Percentiles rank a stretch among this genome's conserved stretches.
Conservation (phyloP, 179 eudicot genomes). For the Drosera spatulata region DNA sequence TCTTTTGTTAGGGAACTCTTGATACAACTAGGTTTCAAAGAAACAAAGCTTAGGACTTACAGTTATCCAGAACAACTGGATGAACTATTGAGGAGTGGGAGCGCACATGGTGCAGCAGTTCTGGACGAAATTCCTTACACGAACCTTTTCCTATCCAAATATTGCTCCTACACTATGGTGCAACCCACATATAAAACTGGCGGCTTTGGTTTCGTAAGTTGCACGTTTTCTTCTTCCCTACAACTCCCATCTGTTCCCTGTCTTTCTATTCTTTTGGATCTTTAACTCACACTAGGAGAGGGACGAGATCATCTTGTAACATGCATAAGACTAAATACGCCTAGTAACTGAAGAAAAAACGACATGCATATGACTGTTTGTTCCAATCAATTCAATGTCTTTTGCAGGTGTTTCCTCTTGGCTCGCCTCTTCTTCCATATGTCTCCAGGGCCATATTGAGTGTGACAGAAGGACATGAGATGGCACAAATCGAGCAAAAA, state of each 20-base stretch:
- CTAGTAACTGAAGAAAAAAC: no score
- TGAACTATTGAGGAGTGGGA: slow-evolving; percentile 26
- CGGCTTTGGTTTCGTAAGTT: slow-evolving; percentile 54
- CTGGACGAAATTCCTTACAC: slow-evolving; percentile 45
- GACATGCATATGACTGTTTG: background rate
- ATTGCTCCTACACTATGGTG: slow-evolving; percentile 33
- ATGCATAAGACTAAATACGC: no score
- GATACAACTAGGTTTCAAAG: slow-evolving; percentile 12
- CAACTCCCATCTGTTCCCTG: no score
- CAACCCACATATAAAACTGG: slow-evolving; percentile 25
- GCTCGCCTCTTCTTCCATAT: slow-evolving; percentile 24
- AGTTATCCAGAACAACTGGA: slow-evolving; percentile 12
- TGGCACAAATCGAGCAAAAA: slow-evolving; percentile 12
- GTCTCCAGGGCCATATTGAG: slow-evolving; percentile 28
- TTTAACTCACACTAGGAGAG: no score
- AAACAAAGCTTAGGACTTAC: slow-evolving; percentile 16
- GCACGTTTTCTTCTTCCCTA: background rate
- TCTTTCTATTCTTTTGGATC: no score
- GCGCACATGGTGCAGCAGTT: slow-evolving; percentile 31
- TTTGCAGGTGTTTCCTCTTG: slow-evolving; percentile 25
- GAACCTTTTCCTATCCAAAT: slow-evolving; percentile 22
- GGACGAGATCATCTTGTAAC: no score
- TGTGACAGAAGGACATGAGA: slow-evolving; percentile 15
- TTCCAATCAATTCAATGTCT: background rate
- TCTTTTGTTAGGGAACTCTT: slow-evolving; percentile 31